Percentiles rank a stretch among this genome's conserved stretches.
Evolutionary conservation across 805 yeast genomes (phyloP).

Genomic region (Dipodascopsis tothii): DNA sequence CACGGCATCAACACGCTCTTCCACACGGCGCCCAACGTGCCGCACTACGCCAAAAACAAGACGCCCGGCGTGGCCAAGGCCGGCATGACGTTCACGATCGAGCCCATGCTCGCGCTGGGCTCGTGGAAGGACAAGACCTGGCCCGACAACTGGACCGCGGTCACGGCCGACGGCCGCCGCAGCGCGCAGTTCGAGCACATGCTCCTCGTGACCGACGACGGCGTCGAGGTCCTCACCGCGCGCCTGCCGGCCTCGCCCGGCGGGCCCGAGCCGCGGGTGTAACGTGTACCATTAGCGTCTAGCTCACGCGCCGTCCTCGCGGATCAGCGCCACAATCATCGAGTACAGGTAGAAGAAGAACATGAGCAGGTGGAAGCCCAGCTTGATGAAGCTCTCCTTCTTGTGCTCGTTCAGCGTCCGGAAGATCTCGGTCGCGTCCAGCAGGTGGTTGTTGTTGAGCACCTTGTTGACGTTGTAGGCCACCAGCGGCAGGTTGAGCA

Average conservation of each 20-base stretch:
- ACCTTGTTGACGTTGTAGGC: conserved; percentile 76
- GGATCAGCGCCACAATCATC: conserved; percentile 22
- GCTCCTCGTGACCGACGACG: conserved; percentile 82
- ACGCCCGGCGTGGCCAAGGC: conserved; percentile 90
- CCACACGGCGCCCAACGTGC: conserved; percentile 88
- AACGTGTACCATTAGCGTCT: too few relatives aligned
- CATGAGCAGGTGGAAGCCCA: conserved; percentile 83
- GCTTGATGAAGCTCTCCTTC: conserved; percentile 81
- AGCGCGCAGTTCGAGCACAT: conserved; percentile 95
- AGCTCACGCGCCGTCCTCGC: conserved; percentile 16
- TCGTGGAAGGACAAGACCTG: conserved; percentile 70
- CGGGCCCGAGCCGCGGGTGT: conserved; percentile 46
- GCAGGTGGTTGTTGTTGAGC: conserved; percentile 67
- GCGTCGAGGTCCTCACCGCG: conserved; percentile 83
- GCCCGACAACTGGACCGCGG: conserved; percentile 98
- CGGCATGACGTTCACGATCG: conserved; percentile 94
- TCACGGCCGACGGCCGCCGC: conserved; percentile 79
- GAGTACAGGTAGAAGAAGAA: conserved; percentile 88
- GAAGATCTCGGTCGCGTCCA: conserved; percentile 96
- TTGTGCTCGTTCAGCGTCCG: conserved; percentile 88
- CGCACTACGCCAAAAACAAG: conserved; percentile 90
- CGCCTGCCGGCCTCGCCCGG: conserved; percentile 80
- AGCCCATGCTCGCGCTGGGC: conserved; percentile 92
- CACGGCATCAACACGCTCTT: conserved; percentile 84
- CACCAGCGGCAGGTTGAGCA: conserved; percentile 73